Conservation (phyloP, 163 green algal species). For the Prototheca wickerhamii region DNA sequence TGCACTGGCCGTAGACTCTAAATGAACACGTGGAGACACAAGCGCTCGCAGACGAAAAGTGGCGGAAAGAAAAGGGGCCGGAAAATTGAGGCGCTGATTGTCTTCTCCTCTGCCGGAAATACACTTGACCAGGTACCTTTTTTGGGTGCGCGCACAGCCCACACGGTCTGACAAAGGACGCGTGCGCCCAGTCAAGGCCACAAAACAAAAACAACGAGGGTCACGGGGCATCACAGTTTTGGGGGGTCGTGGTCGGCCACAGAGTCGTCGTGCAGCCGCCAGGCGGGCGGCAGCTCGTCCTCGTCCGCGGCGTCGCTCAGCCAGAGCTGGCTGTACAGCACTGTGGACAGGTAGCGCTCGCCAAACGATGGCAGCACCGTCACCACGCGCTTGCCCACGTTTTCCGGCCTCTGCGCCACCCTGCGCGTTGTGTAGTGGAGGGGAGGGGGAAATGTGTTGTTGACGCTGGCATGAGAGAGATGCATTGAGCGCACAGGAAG, state of each 20-base stretch:
- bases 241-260: not conserved
- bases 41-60: too few species aligned
- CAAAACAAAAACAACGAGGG: too few species aligned
- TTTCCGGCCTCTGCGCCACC: constrained; percentile 62
- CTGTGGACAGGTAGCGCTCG: constrained; percentile 76
- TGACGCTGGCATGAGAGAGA: too few species aligned
- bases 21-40: too few species aligned
- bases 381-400: constrained; percentile 73
- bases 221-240: not conserved
- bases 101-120: too few species aligned
- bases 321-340: constrained; percentile 74
- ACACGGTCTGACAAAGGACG: too few species aligned
- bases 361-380: constrained; percentile 69
- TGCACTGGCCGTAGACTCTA: too few species aligned
- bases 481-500: too few species aligned
- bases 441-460: not conserved
- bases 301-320: constrained; percentile 39
- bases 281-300: constrained; percentile 32
- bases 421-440: constrained; percentile 6
- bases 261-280: constrained; percentile 5
- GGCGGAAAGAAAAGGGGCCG: too few species aligned
- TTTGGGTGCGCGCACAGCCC: too few species aligned
- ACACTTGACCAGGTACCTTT: too few species aligned
- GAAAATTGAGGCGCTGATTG: too few species aligned
- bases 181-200: not conserved